Conservation (phyloP, 176 grass and related monocot genomes). For the Musa schizocarpa region DNA sequence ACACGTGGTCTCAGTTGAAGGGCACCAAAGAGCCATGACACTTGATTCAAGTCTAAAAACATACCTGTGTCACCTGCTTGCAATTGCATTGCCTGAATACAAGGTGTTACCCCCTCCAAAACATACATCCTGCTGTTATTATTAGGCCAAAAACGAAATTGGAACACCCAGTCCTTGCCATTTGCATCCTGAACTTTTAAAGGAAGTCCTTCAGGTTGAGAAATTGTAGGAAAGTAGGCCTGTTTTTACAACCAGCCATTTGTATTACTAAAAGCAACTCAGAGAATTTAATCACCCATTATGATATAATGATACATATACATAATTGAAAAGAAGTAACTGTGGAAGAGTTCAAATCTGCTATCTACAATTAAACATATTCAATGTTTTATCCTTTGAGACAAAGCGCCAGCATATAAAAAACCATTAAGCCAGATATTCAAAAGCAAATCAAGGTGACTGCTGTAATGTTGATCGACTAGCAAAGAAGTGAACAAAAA, state of each 20-base stretch:
- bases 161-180: constrained; percentile 98
- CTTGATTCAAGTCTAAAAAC: neutral
- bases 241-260: constrained; percentile 18
- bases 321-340: neutral
- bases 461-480: no score
- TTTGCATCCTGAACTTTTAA: constrained; percentile 88
- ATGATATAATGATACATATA: neutral
- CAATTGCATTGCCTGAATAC: constrained; percentile 95
- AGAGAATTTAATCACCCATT: neutral
- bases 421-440: neutral
- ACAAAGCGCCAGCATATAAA: neutral
- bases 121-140: constrained; percentile 99
- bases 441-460: no score
- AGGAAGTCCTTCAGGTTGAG: constrained; percentile 91
- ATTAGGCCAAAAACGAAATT: constrained; percentile 98
- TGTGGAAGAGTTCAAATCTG: neutral
- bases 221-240: constrained; percentile 93
- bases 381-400: neutral
- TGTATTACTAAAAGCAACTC: constrained; percentile 13
- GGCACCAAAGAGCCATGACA: no score
- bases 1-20: no score
- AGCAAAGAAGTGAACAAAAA: no score
- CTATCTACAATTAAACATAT: neutral
- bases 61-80: constrained; percentile 98
- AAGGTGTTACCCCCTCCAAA: constrained; percentile 95